Base-by-base conservation (phyloP, 2,329 filamentous ascomycete genomes). In the Trichophaea hybrida region DNA sequence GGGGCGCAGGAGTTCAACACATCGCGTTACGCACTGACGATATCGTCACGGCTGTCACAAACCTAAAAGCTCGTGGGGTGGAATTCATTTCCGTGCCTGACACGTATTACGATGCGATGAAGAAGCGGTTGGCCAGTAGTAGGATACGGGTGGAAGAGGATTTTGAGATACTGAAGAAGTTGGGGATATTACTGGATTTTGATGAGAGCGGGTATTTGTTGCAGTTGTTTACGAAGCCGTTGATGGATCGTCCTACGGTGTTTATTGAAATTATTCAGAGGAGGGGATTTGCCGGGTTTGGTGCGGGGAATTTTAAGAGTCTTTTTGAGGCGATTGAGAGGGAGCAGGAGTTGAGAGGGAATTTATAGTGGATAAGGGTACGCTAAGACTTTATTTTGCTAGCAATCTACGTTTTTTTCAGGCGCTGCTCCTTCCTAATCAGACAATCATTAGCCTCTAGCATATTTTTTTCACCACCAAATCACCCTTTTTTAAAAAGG, bases 231-330 rank as follows among this genome's bases (percentile, higher is more conserved):
- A 78, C 76, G 0, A 78, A 78, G 81, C 91, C 91, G 65, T 73
- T 96, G 66, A 87, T 95, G 84, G 90, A 96, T 73, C 83, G 91
- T 10, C 91, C 91, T 31, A 96, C 91, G 2, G 90, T 96, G 33
- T 96, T 96, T 71, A 82, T 96, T 64, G 91, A 96, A 79, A 94
- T 96, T 68, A 96, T 96, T 68, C 89, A 96, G 76, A 77, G 90
- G 59, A 84, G 94, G 68, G 83, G 88, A 65, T 96, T 96, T 72
- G 83, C 86, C 35, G 91, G 91, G 0, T 96, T 96, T 68, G 90
- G 91, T 3, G 91, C 90, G 0, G 91, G 91, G 1, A 97, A 96
- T 73, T 96, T 96, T 76, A 95, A 89, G 80, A 89, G 85, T 62
- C 70, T 96, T 68, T 96, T 96, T 69, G 90, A 96, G 77, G 90